phyloP scores from a whole-genome alignment of 169 alveolate genomes.

The Theileria parva region DNA sequence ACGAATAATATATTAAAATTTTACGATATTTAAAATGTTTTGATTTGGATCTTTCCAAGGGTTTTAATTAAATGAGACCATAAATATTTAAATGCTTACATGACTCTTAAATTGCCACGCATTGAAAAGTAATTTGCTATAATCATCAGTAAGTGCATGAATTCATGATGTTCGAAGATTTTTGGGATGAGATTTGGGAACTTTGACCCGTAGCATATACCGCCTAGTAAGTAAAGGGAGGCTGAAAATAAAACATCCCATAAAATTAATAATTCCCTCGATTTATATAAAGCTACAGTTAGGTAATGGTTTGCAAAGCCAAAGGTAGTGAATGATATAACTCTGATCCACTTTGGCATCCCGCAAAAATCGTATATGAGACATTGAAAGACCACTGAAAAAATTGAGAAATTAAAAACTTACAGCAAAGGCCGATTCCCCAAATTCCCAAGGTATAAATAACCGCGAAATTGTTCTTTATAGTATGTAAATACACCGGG shows the following conservation, averaged over 20 bases:
- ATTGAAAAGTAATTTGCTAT: constrained; percentile 55
- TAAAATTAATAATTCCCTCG: background rate
- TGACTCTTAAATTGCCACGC: background rate
- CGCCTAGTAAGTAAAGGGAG: constrained; percentile 65
- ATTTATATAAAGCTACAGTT: constrained; percentile 43
- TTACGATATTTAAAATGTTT: background rate
- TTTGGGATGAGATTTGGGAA: constrained; percentile 69
- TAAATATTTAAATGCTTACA: background rate
- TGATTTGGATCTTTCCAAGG: background rate
- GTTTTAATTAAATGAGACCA: background rate
- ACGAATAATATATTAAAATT: background rate
- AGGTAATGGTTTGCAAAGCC: constrained; percentile 56
- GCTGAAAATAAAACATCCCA: constrained; percentile 18
- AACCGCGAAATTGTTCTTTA: constrained; percentile 42
- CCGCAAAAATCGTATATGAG: constrained; percentile 45
- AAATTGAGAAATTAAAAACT: constrained; percentile 13
- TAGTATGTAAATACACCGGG: constrained; percentile 50
- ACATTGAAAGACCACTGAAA: constrained; percentile 35
- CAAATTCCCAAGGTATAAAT: constrained; percentile 50
- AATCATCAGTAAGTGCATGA: constrained; percentile 70
- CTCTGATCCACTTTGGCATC: constrained; percentile 53
- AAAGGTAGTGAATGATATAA: constrained; percentile 33
- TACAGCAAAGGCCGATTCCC: constrained; percentile 57
- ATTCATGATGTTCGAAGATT: constrained; percentile 70
- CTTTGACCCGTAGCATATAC: constrained; percentile 64